Percentiles rank a stretch among this genome's conserved stretches.
These are phyloP conservation scores for Penicillium sp. DNA, from an alignment of 2,329 filamentous ascomycete species.

Conservation along the genomic window DNA sequence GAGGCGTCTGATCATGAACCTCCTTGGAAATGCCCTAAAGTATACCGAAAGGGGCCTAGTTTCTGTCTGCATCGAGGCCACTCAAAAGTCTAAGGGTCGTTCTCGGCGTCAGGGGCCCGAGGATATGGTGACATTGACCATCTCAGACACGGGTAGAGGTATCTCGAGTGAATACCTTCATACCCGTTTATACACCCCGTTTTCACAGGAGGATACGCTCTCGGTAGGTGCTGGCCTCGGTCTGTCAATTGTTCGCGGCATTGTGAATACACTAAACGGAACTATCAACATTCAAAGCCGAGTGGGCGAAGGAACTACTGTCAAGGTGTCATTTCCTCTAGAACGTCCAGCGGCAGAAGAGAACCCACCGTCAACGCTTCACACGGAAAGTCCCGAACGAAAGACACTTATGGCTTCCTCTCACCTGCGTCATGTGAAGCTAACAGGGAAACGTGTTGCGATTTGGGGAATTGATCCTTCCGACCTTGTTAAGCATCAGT, in stretches of 20 bases:
- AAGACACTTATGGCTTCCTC: not conserved
- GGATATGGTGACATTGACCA: not conserved
- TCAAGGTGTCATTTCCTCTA: not conserved
- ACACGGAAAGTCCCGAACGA: not conserved
- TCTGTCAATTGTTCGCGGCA: slow-evolving; percentile 53
- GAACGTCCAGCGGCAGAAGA: not conserved
- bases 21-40: slow-evolving; percentile 32
- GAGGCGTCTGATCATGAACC: slow-evolving; percentile 31
- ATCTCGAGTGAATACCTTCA: not conserved
- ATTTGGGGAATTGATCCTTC: not conserved
- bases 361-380: not conserved
- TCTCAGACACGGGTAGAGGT: not conserved
- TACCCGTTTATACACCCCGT: slow-evolving; percentile 49
- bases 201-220: slow-evolving; percentile 57
- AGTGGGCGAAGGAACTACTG: slow-evolving; percentile 6
- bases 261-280: slow-evolving; percentile 6
- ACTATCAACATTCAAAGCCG: slow-evolving; percentile 9
- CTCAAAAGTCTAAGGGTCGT: not conserved
- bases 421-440: not conserved
- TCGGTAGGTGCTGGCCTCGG: slow-evolving; percentile 59
- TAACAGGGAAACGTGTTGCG: not conserved
- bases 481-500: not conserved
- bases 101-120: not conserved
- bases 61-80: slow-evolving; percentile 11
- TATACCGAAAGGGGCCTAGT: slow-evolving; percentile 27